Evolutionary conservation across 331 rosid genomes (phyloP).

Genomic region (Pyracantha coccinea): DNA sequence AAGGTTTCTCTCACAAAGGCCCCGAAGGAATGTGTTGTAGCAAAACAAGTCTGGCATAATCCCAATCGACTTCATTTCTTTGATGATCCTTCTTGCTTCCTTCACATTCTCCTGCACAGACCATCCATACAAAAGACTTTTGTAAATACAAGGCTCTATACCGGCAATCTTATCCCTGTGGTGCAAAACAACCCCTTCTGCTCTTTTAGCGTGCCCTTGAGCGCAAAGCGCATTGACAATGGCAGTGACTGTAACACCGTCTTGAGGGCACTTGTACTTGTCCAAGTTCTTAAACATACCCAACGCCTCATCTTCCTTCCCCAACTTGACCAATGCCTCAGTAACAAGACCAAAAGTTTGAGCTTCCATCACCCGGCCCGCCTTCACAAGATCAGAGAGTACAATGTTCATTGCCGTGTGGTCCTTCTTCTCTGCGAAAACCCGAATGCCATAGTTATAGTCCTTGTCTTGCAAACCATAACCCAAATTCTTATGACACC

Average conservation of each 20-base stretch:
- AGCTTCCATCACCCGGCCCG: slow-evolving; percentile 48
- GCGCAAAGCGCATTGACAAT: slow-evolving; percentile 60
- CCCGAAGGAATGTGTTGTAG: slow-evolving; percentile 59
- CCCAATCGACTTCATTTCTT: slow-evolving; percentile 63
- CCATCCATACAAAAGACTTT: slow-evolving; percentile 76
- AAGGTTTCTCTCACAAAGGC: slow-evolving; percentile 67
- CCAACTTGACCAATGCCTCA: slow-evolving; percentile 53
- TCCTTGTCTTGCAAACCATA: slow-evolving; percentile 47
- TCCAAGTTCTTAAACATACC: slow-evolving; percentile 77
- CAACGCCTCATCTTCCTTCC: slow-evolving; percentile 70
- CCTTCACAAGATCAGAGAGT: slow-evolving; percentile 53
- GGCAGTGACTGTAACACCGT: slow-evolving; percentile 54
- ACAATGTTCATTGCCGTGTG: slow-evolving; percentile 46
- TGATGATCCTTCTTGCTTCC: slow-evolving; percentile 70
- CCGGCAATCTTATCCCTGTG: slow-evolving; percentile 60
- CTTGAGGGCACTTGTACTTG: slow-evolving; percentile 48
- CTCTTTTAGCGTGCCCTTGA: slow-evolving; percentile 65
- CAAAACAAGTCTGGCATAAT: slow-evolving; percentile 54
- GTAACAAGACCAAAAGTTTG: slow-evolving; percentile 52
- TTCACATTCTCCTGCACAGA: slow-evolving; percentile 64
- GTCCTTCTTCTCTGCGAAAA: slow-evolving; percentile 61
- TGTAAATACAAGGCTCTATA: slow-evolving; percentile 37
- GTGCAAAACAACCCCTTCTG: slow-evolving; percentile 69
- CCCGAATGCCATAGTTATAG: slow-evolving; percentile 50
- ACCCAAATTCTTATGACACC: slow-evolving; percentile 55